A percentile compares a stretch with the other conserved stretches of the same genome.
phyloP scores from a whole-genome alignment of 305 asterid species.

The Solanum hybrid region DNA sequence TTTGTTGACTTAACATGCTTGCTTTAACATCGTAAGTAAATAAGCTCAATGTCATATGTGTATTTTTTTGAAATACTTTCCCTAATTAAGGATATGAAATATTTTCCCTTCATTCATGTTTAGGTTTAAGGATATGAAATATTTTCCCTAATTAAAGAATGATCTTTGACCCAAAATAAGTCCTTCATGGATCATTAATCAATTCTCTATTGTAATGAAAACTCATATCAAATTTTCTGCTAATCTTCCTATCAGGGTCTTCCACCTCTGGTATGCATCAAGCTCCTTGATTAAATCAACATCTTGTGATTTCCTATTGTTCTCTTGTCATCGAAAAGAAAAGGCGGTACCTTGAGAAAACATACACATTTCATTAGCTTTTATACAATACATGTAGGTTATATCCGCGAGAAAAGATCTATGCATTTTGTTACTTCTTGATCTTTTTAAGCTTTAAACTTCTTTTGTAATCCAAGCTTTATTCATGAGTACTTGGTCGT shows the following conservation, averaged over 20 bases:
- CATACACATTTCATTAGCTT: neutral
- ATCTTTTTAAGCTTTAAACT: too few relatives aligned
- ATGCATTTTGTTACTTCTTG: neutral
- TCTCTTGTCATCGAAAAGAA: neutral
- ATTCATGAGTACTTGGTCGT: neutral
- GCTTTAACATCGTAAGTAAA: neutral
- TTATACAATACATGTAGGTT: neutral
- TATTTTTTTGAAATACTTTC: too few relatives aligned
- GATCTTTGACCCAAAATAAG: neutral
- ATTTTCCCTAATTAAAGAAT: neutral
- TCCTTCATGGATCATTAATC: neutral
- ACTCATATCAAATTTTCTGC: neutral
- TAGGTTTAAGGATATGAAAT: neutral
- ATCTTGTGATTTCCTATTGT: neutral
- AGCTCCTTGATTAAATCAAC: neutral
- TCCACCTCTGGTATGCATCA: neutral
- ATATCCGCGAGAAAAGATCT: neutral
- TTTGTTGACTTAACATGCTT: neutral
- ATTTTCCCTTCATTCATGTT: neutral
- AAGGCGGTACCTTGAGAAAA: neutral
- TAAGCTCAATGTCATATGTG: neutral
- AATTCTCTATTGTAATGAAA: neutral
- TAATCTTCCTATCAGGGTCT: neutral
- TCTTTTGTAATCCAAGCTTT: neutral
- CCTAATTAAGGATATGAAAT: too few relatives aligned